These are phyloP conservation scores for Pyricularia sp. DNA, from an alignment of 2,329 filamentous ascomycete genomes.

Conservation along the genomic window DNA sequence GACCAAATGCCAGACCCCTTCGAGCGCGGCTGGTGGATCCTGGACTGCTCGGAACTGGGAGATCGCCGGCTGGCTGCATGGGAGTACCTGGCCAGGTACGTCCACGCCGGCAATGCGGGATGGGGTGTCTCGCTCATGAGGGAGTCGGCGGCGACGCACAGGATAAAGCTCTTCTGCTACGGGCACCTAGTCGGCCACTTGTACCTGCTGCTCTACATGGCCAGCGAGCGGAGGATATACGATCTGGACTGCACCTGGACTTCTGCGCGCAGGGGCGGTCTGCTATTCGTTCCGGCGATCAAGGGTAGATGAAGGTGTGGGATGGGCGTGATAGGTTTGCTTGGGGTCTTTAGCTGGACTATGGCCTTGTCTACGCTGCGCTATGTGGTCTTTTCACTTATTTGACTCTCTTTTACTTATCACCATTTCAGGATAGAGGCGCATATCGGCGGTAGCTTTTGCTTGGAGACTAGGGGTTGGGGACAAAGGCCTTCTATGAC, in stretches of 20 bases:
- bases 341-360: background rate
- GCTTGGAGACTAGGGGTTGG: background rate
- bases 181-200: constrained; percentile 63
- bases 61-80: constrained; percentile 42
- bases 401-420: background rate
- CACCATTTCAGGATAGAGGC: background rate
- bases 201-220: constrained; percentile 66
- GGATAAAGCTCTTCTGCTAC: constrained; percentile 69
- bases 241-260: constrained; percentile 1
- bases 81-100: constrained; percentile 49
- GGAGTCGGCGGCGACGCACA: constrained; percentile 24
- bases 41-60: constrained; percentile 51
- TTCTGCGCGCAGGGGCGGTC: background rate
- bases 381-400: background rate
- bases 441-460: background rate
- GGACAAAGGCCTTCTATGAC: background rate
- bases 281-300: constrained; percentile 2
- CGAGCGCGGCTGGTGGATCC: constrained; percentile 71
- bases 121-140: constrained; percentile 57
- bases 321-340: background rate
- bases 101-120: constrained; percentile 50
- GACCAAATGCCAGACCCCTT: constrained; percentile 41
- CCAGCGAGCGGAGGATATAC: constrained; percentile 52
- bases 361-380: background rate
- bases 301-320: background rate